These are phyloP conservation scores for Fusarium floridanum DNA, from an alignment of 2,329 filamentous ascomycete genomes.

Conservation along the genomic window DNA sequence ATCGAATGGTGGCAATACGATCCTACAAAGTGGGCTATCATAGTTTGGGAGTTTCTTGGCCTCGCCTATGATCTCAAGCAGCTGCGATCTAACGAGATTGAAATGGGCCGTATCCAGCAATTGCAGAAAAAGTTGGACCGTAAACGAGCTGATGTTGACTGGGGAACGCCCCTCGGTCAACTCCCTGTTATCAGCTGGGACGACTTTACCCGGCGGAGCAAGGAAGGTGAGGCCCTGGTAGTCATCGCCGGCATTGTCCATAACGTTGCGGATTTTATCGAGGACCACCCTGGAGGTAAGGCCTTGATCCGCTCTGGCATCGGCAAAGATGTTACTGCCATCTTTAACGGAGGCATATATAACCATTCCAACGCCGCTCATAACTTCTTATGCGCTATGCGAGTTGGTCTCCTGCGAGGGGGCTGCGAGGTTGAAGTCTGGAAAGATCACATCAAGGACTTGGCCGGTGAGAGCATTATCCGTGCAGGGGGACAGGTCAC, in stretches of 20 bases:
- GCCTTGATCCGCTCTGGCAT: slow-evolving; percentile 85
- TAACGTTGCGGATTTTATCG: slow-evolving; percentile 86
- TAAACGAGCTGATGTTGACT: slow-evolving; percentile 84
- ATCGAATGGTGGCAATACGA: slow-evolving; percentile 94
- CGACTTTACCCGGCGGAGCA: slow-evolving; percentile 82
- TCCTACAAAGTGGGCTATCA: slow-evolving; percentile 91
- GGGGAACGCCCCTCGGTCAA: slow-evolving; percentile 87
- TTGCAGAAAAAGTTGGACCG: slow-evolving; percentile 93
- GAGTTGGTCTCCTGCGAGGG: slow-evolving; percentile 86
- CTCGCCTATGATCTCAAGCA: slow-evolving; percentile 90
- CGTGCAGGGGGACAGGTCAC: slow-evolving; percentile 89
- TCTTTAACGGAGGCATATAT: slow-evolving; percentile 94
- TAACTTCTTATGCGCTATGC: slow-evolving; percentile 89
- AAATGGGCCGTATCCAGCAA: slow-evolving; percentile 91
- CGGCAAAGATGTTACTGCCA: slow-evolving; percentile 89
- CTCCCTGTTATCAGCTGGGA: slow-evolving; percentile 90
- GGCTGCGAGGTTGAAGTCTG: slow-evolving; percentile 93
- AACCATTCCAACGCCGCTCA: slow-evolving; percentile 91
- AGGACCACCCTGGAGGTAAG: slow-evolving; percentile 91
- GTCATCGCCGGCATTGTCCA: slow-evolving; percentile 88
- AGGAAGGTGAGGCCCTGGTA: slow-evolving; percentile 80
- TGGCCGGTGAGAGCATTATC: slow-evolving; percentile 84
- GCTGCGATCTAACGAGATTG: slow-evolving; percentile 92
- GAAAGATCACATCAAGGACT: slow-evolving; percentile 89
- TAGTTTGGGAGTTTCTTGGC: slow-evolving; percentile 85